These are phyloP conservation scores for Zygotorulaspora florentina DNA, from an alignment of 805 yeast species.

Conservation along the genomic window DNA sequence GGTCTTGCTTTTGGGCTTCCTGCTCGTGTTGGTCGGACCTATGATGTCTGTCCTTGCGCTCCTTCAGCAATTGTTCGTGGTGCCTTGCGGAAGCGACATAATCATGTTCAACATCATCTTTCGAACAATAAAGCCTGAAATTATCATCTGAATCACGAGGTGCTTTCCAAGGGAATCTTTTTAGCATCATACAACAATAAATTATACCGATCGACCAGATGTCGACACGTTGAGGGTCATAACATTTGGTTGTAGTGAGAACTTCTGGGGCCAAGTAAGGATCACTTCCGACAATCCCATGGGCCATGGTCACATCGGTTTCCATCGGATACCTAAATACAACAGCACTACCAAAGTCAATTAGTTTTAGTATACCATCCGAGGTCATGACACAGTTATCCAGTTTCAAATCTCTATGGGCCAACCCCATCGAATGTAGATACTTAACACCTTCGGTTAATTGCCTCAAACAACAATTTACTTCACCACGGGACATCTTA, in stretches of 20 bases:
- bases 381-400: constrained; percentile 78
- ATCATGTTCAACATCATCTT: constrained; percentile 74
- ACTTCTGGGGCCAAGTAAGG: constrained; percentile 88
- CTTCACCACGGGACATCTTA: constrained; percentile 73
- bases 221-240: constrained; percentile 76
- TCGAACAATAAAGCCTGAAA: constrained; percentile 58
- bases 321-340: constrained; percentile 76
- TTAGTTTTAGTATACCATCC: constrained; percentile 69
- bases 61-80: constrained; percentile 59
- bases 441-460: constrained; percentile 67
- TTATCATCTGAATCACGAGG: constrained; percentile 69
- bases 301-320: constrained; percentile 53
- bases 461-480: constrained; percentile 77
- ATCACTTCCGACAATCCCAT: constrained; percentile 80
- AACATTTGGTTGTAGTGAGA: constrained; percentile 44
- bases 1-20: constrained; percentile 14
- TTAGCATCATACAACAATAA: constrained; percentile 80
- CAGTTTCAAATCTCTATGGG: constrained; percentile 77
- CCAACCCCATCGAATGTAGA: constrained; percentile 71
- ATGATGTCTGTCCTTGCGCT: constrained; percentile 33
- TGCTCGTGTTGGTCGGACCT: constrained; percentile 13
- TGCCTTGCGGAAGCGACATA: constrained; percentile 66
- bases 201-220: constrained; percentile 83
- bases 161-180: constrained; percentile 85
- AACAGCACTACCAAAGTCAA: constrained; percentile 82